Conservation (phyloP, 192 early-diverging fungal genomes). For the Irineochytrium annulatum region DNA sequence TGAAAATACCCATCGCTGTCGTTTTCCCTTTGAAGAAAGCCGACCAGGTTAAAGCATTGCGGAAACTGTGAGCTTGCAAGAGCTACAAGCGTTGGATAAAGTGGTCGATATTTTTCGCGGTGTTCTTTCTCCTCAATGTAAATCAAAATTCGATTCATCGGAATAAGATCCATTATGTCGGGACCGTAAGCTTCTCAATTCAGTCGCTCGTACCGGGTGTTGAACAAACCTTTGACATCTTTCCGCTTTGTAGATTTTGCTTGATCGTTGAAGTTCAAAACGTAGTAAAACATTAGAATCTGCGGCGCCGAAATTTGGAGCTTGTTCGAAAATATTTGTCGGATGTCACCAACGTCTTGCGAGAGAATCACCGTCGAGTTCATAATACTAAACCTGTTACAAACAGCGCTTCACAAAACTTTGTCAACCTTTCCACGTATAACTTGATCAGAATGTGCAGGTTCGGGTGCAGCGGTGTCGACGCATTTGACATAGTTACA, state of each 20-base stretch:
- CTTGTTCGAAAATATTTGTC: not conserved
- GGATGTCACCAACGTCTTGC: not conserved
- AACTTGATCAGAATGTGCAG: constrained; percentile 11
- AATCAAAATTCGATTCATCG: constrained; percentile 15
- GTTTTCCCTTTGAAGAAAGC: constrained; percentile 15
- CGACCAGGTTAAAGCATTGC: constrained; percentile 3
- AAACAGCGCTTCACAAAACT: not conserved
- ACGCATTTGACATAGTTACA: not conserved
- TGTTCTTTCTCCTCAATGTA: constrained; percentile 16
- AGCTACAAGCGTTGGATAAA: constrained; percentile 18
- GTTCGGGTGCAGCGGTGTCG: constrained; percentile 4
- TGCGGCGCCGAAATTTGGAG: not conserved
- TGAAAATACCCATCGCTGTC: constrained; percentile 11
- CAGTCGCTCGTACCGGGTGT: not conserved
- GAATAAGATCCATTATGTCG: constrained; percentile 16
- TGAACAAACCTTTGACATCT: not conserved
- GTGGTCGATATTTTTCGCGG: constrained; percentile 6
- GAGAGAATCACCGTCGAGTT: not conserved
- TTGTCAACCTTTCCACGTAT: constrained; percentile 12
- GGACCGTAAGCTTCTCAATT: constrained; percentile 12
- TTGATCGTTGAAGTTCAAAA: not conserved
- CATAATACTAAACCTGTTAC: not conserved
- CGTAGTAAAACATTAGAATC: not conserved
- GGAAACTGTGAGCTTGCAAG: constrained; percentile 19
- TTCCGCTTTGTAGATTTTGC: not conserved